A percentile compares a stretch with the other conserved stretches of the same genome.
Evolutionary conservation across 306 rosid genomes (phyloP).

Genomic region (Potentilla sterilis): DNA sequence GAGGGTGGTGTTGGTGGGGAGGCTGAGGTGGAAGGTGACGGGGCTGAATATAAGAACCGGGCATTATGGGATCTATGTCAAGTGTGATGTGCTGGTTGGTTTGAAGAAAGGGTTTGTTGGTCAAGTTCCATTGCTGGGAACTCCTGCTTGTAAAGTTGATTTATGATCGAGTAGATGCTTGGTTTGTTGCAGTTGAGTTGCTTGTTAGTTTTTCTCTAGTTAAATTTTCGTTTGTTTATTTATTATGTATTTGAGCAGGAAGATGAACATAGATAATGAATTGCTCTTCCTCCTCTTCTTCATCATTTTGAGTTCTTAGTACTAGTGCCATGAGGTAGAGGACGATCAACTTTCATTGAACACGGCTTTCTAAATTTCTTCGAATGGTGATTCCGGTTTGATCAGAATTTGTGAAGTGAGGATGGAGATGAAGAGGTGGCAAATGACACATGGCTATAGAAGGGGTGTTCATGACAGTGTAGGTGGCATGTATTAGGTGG

Average conservation of each 20-base stretch:
- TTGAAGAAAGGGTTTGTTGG: constrained; percentile 67
- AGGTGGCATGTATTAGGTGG: neutral
- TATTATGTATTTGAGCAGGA: neutral
- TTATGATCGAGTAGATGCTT: constrained; percentile 28
- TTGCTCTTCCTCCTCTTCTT: neutral
- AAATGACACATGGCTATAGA: neutral
- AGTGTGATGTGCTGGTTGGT: constrained; percentile 68
- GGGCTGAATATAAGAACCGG: constrained; percentile 48
- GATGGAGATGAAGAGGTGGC: constrained; percentile 6
- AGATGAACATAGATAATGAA: neutral
- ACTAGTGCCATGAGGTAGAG: neutral
- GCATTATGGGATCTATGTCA: constrained; percentile 55
- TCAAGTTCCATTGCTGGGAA: constrained; percentile 69
- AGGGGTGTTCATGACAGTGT: neutral
- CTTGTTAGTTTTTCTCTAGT: too few relatives aligned
- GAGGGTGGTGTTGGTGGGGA: constrained; percentile 57
- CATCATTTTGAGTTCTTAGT: neutral
- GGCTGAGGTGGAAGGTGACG: constrained; percentile 71
- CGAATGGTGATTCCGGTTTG: neutral
- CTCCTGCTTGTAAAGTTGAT: constrained; percentile 62
- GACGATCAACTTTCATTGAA: neutral
- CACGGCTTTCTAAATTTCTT: neutral
- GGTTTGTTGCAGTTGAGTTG: constrained; percentile 1
- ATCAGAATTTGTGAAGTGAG: neutral
- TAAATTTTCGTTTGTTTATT: neutral